Base-by-base conservation (phyloP, 768 basidiomycete species). In the Amanita inopinata region DNA sequence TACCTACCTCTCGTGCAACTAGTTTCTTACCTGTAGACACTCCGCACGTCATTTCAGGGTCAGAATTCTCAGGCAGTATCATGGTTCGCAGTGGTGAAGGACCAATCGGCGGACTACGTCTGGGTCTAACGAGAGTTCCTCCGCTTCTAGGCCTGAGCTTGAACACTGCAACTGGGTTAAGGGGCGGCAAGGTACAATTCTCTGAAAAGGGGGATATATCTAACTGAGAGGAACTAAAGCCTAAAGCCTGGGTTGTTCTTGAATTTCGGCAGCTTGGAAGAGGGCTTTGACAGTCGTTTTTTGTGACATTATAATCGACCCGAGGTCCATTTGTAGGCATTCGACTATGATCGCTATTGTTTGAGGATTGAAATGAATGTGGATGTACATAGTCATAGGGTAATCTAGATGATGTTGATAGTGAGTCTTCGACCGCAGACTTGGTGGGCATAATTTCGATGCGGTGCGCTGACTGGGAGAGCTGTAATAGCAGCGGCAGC, bases 31-130 rank as follows among this genome's bases (percentile, higher is more conserved):
- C n/a, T n/a, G n/a, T n/a, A n/a, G n/a, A n/a, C n/a, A 20, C 11
- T 34, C 8, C 18, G 17, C n/a, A 12, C 8, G 43, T 25, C 10
- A 44, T 19, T 38, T 55, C 53, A 9, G 52, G 17, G 1, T 53
- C 49, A 5, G 54, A 51, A 18, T 44, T 44, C 22, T 65, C 66
- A 8, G 66, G 66, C 22, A 69, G 54, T 19, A 65, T 65, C 65
- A 69, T 66, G 36, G 56, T 56, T 30, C 70, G 63, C 30, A 74
- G 51, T 33, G 71, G 70, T 11, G 72, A 73, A n/a, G 69, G 70
- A 1, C 67, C 65, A 15, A 67, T 45, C 6, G 59, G 51, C 10
- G 69, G 67, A 48, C 65, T 70, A 34, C 57, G 61, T 23, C 56
- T 59, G 31, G 46, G 42, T 22, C 65, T 32, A 38, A 34, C 7